These are phyloP conservation scores for Colletotrichum liriopes DNA, from an alignment of 2,329 filamentous ascomycete genomes.

Conservation along the genomic window DNA sequence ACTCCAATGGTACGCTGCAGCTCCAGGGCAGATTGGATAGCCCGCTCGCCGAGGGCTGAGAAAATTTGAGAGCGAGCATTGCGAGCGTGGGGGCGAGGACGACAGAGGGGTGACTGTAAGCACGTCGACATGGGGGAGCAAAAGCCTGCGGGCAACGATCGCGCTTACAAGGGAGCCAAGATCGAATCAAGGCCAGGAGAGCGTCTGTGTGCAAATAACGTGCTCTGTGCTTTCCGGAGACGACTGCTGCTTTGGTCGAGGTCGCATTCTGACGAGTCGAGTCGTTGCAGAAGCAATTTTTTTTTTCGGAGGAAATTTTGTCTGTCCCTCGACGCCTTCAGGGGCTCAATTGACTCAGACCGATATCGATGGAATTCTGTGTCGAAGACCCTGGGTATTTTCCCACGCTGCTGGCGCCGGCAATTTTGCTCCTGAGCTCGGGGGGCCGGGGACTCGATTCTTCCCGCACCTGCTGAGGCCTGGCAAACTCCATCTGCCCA, in stretches of 20 bases:
- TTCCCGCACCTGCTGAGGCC: neutral
- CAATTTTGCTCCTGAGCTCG: neutral
- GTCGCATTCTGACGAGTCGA: conserved; percentile 1
- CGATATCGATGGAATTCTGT: neutral
- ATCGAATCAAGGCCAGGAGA: conserved; percentile 27
- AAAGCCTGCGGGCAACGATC: conserved; percentile 29
- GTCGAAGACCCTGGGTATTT: conserved; percentile 6
- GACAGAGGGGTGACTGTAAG: conserved; percentile 30
- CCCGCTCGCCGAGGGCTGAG: conserved; percentile 4
- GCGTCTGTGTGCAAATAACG: conserved; percentile 35
- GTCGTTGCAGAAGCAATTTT: conserved; percentile 2
- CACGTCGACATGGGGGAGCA: conserved; percentile 6
- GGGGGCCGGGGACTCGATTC: conserved; percentile 4
- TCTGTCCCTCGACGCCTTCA: conserved; percentile 7
- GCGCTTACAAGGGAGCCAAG: conserved; percentile 28
- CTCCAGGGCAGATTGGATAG: conserved; percentile 17
- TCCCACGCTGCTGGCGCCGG: neutral
- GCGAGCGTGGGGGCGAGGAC: conserved; percentile 28
- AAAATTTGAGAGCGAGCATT: conserved; percentile 5
- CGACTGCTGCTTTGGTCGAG: conserved; percentile 23
- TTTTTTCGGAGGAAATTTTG: neutral
- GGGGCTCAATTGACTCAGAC: conserved; percentile 18
- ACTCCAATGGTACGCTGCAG: conserved; percentile 30
- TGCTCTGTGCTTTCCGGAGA: conserved; percentile 34
- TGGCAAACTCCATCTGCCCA: conserved; percentile 14